Base-by-base conservation (phyloP, 2,329 filamentous ascomycete species). In the Aphanocladium album region DNA sequence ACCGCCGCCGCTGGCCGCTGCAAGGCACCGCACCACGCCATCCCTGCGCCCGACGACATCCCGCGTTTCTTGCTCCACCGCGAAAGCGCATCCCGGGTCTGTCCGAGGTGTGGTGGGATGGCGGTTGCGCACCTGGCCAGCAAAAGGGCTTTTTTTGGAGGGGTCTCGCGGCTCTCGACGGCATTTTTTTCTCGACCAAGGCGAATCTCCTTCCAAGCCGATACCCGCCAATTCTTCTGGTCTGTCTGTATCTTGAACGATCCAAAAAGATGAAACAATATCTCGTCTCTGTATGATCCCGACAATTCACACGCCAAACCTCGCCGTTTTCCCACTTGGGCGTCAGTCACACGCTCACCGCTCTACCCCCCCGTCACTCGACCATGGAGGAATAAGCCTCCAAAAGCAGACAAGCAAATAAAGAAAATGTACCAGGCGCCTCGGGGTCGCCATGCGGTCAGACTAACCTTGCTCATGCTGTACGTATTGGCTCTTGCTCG, bases 401-500 rank as follows among this genome's bases (percentile, higher is more conserved):
- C 12, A 23, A 9, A 16, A 35, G 43, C 8, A 16, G 23, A 33
- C 12, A 33, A 33, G 51, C 61, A 54, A 58, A 57, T 23, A 54
- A n/a, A 51, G 47, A 59, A 35, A 23, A 57, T 25, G 33, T 37
- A 33, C 19, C 14, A 35, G 25, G 33, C 49, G 60, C 56, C 58
- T 60, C 62, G 19, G 46, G 30, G 25, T 43, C 57, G 35, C 49
- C 45, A n/a, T 14, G n/a, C 12, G 16, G 19, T 45, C 14, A 33
- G 46, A 62, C 70, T 68, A 64, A 76, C 73, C 72, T 72, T 74
- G 67, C 76, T 75, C 60, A 77, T 76, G 64, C 69, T 77, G 71
- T 72, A 78, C 14, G 76, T 78, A 54, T 78, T 74, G 57, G 67
- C 70, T 55, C 72, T 67, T 57, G 68, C 62, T 63, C 73, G 67